Base-by-base conservation (phyloP, 164 flowering plant genomes). In the Amborella trichopoda region DNA sequence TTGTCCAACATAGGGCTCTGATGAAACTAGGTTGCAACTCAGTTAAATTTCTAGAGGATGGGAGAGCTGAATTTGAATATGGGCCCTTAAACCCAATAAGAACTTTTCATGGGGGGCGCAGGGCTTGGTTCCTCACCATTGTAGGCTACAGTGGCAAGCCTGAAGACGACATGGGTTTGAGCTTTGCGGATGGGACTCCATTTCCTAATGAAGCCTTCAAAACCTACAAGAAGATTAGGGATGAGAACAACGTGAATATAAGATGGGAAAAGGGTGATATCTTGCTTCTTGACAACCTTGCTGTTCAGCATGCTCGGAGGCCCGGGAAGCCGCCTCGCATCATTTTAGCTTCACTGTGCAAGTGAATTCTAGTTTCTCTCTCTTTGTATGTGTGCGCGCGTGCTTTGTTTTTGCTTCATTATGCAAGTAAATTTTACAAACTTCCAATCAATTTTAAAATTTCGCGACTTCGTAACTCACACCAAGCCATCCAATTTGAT, bases 261-360 rank as follows among this genome's bases (percentile, higher is more conserved):
- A 21, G 4, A 12, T 44, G 47, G 47, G 28, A 44, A 24, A 44
- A 44, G 27, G 47, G 47, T 2, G 47, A 47, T 32, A 26, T 47
- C 38, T 32, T 32, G 21, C 21, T 47, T 37, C 38, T 30, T 22
- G 50, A 47, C 18, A 47, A 47, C 9, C 21, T 10, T 20, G 28
- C 36, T 18, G 34, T 16, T 28, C 50, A 47, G 23, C 50, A 47
- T 18, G 50, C 50, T 28, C 20, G 50, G 25, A 28, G 50, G 32
- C 50, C 39, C 1, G 50, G 50, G 23, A 47, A 28, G 20, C 48
- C 48, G 2, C 48, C 48, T n/a, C 48, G 48, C 28, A 16, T 14
- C 20, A 44, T 44, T 12, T 44, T 44, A 3, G 47, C 26, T 16
- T 44, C 47, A 0, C 28, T 44, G n/a, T 44, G 51, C n/a, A 34